phyloP scores from a whole-genome alignment of 78 protist species.

The Emiliania huxleyi region DNA sequence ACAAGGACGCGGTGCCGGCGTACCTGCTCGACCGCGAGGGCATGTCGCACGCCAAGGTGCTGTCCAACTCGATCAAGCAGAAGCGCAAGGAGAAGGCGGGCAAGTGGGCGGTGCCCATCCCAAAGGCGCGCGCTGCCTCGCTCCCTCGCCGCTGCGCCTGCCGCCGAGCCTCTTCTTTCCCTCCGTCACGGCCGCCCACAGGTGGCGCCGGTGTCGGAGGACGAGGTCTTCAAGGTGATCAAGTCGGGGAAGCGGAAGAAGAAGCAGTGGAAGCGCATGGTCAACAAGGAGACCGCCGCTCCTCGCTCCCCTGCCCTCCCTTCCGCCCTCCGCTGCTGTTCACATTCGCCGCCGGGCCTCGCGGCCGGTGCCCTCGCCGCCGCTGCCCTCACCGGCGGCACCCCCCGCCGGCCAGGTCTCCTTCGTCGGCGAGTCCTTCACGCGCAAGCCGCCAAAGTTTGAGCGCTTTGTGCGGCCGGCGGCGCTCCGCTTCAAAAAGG shows the following conservation, averaged over 20 bases:
- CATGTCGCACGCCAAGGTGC: slow-evolving; percentile 87
- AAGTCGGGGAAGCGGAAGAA: slow-evolving; percentile 92
- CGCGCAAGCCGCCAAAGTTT: slow-evolving; percentile 93
- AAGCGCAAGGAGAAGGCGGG: slow-evolving; percentile 99
- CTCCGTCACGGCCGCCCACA: no score
- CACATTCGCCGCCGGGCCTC: slow-evolving; percentile 52
- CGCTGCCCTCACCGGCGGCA: neutral
- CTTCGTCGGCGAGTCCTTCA: slow-evolving; percentile 73
- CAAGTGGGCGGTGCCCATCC: slow-evolving; percentile 97
- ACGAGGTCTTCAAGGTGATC: slow-evolving; percentile 94
- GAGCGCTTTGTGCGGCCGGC: slow-evolving; percentile 94
- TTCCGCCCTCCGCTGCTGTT: neutral
- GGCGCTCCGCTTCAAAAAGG: slow-evolving; percentile 89
- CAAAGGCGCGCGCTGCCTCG: slow-evolving; percentile 88
- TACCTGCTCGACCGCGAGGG: slow-evolving; percentile 95
- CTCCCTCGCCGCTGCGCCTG: no score
- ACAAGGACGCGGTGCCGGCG: slow-evolving; percentile 96
- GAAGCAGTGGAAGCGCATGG: slow-evolving; percentile 97
- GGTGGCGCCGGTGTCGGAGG: slow-evolving; percentile 17
- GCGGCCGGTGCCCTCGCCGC: neutral
- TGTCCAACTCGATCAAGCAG: slow-evolving; percentile 95
- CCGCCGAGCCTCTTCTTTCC: no score
- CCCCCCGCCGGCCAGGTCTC: neutral
- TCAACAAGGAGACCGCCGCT: slow-evolving; percentile 89
- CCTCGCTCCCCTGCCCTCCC: neutral